Evolutionary conservation across 768 basidiomycete genomes (phyloP).

Genomic region (Amanita phalloides): DNA sequence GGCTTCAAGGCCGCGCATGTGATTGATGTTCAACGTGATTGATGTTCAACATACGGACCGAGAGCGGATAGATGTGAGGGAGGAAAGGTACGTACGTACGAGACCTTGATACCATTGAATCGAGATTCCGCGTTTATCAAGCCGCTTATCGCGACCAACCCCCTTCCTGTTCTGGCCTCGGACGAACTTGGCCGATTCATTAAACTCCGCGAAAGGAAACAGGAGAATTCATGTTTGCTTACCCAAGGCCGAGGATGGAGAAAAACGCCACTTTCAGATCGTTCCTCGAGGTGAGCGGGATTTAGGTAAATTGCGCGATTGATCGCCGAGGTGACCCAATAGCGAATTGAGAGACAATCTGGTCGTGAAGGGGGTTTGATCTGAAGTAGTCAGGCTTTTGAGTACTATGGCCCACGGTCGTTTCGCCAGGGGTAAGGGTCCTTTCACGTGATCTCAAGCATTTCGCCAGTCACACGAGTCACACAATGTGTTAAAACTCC

Average conservation of each 20-base stretch:
- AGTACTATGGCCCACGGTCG: constrained; percentile 19
- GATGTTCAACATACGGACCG: no score
- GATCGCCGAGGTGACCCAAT: neutral
- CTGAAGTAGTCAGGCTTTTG: constrained; percentile 57
- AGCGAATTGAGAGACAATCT: constrained; percentile 35
- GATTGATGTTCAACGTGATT: no score
- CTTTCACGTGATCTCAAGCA: no score
- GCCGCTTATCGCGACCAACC: constrained; percentile 34
- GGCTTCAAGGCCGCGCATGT: no score
- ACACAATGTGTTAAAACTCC: no score
- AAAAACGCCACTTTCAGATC: constrained; percentile 72
- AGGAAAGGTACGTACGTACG: constrained; percentile 86
- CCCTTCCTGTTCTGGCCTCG: constrained; percentile 35
- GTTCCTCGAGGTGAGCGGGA: constrained; percentile 69
- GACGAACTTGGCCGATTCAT: constrained; percentile 73
- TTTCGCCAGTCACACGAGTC: no score
- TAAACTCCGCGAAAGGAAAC: constrained; percentile 73
- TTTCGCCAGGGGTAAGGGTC: no score
- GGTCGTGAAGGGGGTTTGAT: constrained; percentile 33
- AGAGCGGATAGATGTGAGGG: neutral
- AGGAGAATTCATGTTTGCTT: constrained; percentile 67
- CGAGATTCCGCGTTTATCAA: constrained; percentile 47
- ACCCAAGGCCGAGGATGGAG: constrained; percentile 80
- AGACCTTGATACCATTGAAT: constrained; percentile 78
- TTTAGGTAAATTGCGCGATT: neutral